Evolutionary conservation across 306 rosid species (phyloP), one percentile per base, ranked within the genome.

Genomic region (Gynostemma pentaphyllum): DNA sequence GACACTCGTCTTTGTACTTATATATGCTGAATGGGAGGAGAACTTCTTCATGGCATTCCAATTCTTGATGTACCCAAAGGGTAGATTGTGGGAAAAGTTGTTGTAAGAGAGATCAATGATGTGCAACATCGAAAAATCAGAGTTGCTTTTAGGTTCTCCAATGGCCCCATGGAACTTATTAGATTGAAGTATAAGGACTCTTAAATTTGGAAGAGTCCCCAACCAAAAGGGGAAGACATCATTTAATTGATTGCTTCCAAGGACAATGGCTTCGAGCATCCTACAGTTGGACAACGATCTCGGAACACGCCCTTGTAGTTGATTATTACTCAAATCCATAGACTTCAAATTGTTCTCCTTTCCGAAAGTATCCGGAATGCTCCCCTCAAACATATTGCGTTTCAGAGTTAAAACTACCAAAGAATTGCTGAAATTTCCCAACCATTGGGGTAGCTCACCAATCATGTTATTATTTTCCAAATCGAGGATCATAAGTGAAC

Each of bases 401-500:
- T 22, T 11, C 0, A 62, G 50, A 27, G 9, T 27, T 0, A 70
- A 15, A 9, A 29, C 15, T 2, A 7, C 0, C 9, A 62, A 4
- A n/a, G 1, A 5, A 41, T 7, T n/a, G n/a, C n/a, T n/a, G n/a
- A n/a, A n/a, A n/a, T n/a, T n/a, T n/a, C n/a, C n/a, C n/a, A n/a
- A n/a, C 22, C 77, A 73, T 4, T 2, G 11, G 0, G 65, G 73
- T 40, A 73, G 14, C 3, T 1, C 22, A 2, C 73, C 77, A 28
- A 12, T 44, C 30, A 73, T 56, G 46, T 21, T 56, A 57, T 73
- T 73, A n/a, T n/a, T 4, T 0, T 69, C 41, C 45, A 73, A 29
- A 22, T 60, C 69, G 30, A 74, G 66, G 1, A 0, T 0, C 8
- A 0, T 0, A 62, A 62, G 69, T n/a, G 49, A 42, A 18, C 24